Evolutionary conservation across 805 yeast species (phyloP).

Genomic region (Saturnispora serradocipensis): DNA sequence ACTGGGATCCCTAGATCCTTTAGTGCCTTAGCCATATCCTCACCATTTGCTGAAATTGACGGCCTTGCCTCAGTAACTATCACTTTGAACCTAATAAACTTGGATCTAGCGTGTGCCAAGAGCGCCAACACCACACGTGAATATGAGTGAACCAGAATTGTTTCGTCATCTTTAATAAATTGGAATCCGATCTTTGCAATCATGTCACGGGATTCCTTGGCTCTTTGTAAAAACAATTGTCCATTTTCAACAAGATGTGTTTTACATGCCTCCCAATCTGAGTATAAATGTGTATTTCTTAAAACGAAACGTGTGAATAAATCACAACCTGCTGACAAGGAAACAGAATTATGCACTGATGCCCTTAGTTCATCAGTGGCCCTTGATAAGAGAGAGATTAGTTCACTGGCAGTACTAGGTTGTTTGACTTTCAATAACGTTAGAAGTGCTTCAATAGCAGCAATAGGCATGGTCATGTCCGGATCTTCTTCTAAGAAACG

Average conservation of each 20-base stretch:
- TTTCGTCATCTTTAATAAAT: constrained; percentile 89
- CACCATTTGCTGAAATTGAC: constrained; percentile 71
- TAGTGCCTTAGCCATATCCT: constrained; percentile 58
- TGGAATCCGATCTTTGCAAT: constrained; percentile 84
- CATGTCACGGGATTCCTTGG: constrained; percentile 79
- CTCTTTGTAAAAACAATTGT: constrained; percentile 80
- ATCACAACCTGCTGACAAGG: constrained; percentile 96
- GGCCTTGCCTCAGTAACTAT: constrained; percentile 92
- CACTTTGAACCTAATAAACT: constrained; percentile 76
- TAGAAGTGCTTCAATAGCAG: constrained; percentile 92
- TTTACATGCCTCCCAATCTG: constrained; percentile 93
- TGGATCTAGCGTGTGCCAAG: constrained; percentile 65
- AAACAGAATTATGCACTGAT: constrained; percentile 82
- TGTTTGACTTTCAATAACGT: constrained; percentile 72
- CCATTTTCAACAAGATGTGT: constrained; percentile 89
- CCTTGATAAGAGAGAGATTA: constrained; percentile 68
- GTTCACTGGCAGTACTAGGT: constrained; percentile 90
- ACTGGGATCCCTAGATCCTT: constrained; percentile 75
- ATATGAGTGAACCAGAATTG: constrained; percentile 78
- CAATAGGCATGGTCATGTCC: constrained; percentile 99
- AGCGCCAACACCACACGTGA: constrained; percentile 84
- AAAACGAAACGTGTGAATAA: constrained; percentile 88
- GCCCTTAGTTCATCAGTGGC: constrained; percentile 68
- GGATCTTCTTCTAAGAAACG: constrained; percentile 77
- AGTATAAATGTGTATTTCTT: constrained; percentile 74